Evolutionary conservation across 129 eudicot species (phyloP).

Genomic region (Daucus carota): DH1_v3.0 NC_030381.2:5772501-5773000

Average conservation of each 20-base stretch:
- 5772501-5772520: neutral
- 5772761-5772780: neutral
- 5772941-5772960: neutral
- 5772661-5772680: neutral
- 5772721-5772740: neutral
- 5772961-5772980: neutral
- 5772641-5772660: too few species aligned
- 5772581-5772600: neutral
- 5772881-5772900: neutral
- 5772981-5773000: neutral
- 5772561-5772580: neutral
- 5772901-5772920: neutral
- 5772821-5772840: too few species aligned
- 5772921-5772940: neutral
- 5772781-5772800: too few species aligned
- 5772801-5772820: too few species aligned
- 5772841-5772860: too few species aligned
- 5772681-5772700: too few species aligned
- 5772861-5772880: neutral
- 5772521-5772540: neutral
- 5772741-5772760: neutral
- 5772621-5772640: too few species aligned
- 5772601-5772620: too few species aligned
- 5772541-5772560: neutral
- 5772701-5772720: too few species aligned